Conservation (phyloP, 2,329 filamentous ascomycete genomes). For the Didymella sp. region DNA sequence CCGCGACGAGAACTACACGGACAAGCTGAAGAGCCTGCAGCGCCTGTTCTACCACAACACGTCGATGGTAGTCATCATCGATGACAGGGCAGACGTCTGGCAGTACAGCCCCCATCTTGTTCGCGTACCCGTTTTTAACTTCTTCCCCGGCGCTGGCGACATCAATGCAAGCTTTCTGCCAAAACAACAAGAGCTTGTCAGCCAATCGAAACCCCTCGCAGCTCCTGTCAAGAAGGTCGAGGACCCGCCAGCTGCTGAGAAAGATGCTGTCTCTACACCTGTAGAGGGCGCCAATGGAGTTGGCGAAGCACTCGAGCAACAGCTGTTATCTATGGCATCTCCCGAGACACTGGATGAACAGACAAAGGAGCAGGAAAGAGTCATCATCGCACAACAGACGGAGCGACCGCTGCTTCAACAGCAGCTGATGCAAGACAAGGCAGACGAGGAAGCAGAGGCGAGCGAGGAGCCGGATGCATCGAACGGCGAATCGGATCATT, state of each 20-base stretch:
- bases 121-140: slow-evolving; percentile 94
- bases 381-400: slow-evolving; percentile 84
- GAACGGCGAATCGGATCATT: slow-evolving; percentile 48
- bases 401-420: slow-evolving; percentile 90
- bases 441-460: slow-evolving; percentile 69
- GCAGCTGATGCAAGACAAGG: slow-evolving; percentile 88
- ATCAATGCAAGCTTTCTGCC: slow-evolving; percentile 98
- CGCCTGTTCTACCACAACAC: slow-evolving; percentile 95
- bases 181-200: slow-evolving; percentile 63
- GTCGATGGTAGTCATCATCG: slow-evolving; percentile 99
- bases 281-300: slow-evolving; percentile 51
- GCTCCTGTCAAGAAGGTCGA: slow-evolving; percentile 29
- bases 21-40: slow-evolving; percentile 87
- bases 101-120: slow-evolving; percentile 90
- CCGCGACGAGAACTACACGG: slow-evolving; percentile 93
- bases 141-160: slow-evolving; percentile 97
- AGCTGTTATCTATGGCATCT: slow-evolving; percentile 77
- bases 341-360: slow-evolving; percentile 78
- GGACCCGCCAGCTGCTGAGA: slow-evolving; percentile 29
- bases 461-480: slow-evolving; percentile 53
- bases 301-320: slow-evolving; percentile 71
- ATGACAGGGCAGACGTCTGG: slow-evolving; percentile 97
- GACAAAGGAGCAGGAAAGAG: slow-evolving; percentile 83
- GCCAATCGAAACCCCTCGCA: slow-evolving; percentile 32
- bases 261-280: slow-evolving; percentile 26